Evolutionary conservation across 2,329 filamentous ascomycete species (phyloP).

Genomic region (Lasiodiplodia sp.): DNA sequence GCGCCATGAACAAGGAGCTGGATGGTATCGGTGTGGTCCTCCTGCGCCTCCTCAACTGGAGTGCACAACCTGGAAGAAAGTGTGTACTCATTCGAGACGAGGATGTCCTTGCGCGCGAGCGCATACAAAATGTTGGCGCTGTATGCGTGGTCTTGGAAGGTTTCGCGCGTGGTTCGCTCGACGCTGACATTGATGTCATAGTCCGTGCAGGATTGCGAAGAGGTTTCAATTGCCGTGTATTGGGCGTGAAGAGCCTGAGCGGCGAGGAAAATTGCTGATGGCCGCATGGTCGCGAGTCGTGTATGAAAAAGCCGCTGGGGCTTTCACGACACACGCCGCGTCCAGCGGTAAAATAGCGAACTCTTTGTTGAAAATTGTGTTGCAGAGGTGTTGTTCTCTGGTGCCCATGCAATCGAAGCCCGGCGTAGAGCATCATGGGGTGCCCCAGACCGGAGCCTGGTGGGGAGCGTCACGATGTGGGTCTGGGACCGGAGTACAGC

Average conservation of each 20-base stretch:
- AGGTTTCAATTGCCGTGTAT: neutral
- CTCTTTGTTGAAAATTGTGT: neutral
- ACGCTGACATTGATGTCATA: neutral
- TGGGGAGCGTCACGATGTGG: neutral
- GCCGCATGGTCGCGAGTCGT: neutral
- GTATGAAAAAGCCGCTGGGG: neutral
- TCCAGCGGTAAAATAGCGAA: neutral
- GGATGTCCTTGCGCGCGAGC: neutral
- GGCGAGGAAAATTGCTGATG: neutral
- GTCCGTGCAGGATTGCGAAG: neutral
- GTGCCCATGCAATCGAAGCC: neutral
- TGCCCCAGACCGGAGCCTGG: neutral
- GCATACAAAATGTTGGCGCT: neutral
- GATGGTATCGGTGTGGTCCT: neutral
- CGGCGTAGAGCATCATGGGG: neutral
- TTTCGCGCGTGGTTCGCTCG: neutral
- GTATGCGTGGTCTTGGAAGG: neutral
- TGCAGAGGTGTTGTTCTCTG: neutral
- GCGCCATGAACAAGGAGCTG: conserved; percentile 2
- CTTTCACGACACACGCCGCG: neutral
- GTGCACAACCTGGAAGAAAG: neutral
- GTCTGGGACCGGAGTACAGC: neutral
- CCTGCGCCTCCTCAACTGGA: neutral
- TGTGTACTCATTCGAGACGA: neutral
- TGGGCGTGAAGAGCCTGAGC: neutral